phyloP scores from a whole-genome alignment of 2,329 filamentous ascomycete genomes.

The Sclerotinia trifoliorum region DNA sequence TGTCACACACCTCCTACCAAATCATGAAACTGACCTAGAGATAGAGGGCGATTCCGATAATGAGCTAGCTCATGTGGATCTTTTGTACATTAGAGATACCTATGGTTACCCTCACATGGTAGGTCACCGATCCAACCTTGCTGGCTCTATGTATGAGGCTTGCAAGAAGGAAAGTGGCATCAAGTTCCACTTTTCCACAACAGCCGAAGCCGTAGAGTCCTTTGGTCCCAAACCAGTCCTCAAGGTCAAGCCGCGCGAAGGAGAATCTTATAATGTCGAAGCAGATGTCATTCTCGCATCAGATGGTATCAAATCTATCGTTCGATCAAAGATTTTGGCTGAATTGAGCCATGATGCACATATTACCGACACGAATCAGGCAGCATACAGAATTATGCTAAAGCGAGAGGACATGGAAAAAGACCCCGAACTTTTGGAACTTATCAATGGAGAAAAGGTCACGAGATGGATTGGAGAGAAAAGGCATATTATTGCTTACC shows the following conservation, averaged over 20 bases:
- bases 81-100: conserved; percentile 62
- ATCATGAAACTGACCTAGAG: background rate
- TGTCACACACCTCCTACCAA: background rate
- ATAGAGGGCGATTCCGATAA: conserved; percentile 64
- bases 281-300: conserved; percentile 53
- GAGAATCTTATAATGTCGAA: conserved; percentile 49
- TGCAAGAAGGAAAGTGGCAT: conserved; percentile 63
- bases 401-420: conserved; percentile 63
- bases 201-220: conserved; percentile 54
- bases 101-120: conserved; percentile 66
- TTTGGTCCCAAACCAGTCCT: conserved; percentile 61
- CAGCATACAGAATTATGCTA: conserved; percentile 77
- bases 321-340: conserved; percentile 54
- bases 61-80: conserved; percentile 69
- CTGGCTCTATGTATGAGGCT: conserved; percentile 67
- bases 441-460: conserved; percentile 65
- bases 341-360: conserved; percentile 46
- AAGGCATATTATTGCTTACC: conserved; percentile 76
- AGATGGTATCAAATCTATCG: conserved; percentile 56
- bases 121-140: conserved; percentile 71
- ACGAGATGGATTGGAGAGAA: conserved; percentile 75
- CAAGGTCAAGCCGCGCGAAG: conserved; percentile 56
- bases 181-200: conserved; percentile 65
- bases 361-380: conserved; percentile 69
- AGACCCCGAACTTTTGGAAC: conserved; percentile 57